Base-by-base conservation (phyloP, 2,329 filamentous ascomycete species). In the Neopestalotiopsis rosae region DNA sequence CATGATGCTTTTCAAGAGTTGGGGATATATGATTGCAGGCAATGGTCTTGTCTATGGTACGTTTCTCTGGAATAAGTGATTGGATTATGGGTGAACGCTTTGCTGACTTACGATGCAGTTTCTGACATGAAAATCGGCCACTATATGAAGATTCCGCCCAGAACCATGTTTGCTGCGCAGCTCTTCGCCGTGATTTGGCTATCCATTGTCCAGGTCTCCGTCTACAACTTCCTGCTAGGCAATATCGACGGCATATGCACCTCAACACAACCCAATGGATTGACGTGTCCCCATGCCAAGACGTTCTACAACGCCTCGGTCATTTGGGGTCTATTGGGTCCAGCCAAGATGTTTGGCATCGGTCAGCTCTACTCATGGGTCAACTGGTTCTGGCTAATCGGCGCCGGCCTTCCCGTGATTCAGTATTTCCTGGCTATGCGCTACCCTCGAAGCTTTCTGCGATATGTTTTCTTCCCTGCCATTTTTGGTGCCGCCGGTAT, bases 1-100 rank as follows among this genome's bases (percentile, higher is more conserved):
- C 62, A 90, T 93, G 86, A 94, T 94, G 91, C 86, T 93, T 81
- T 93, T 93, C 83, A 93, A 93, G 80, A 92, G 90, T 70, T 93
- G 79, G 74, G 81, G 79, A 34, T 85, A 85, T 73, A 85, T 86
- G 75, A 79, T 82, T 61, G 80, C 81, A 64, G 81, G 78, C 68
- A 84, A 86, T 71, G 84, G 81, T 2, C 79, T 86, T n/a, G 79
- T 78, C 12, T 86, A 85, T 71, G 79, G 59, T 62, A 40, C 34
- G 59, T 62, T 1, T 7, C 12, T 32, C 14, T 59, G 3, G 30
- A 5, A 56, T 56, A 13, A 7, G 13, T 13, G 30, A 28, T 4
- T 49, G 17, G n/a, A 9, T 2, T 9, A 52, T n/a, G 45, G 3
- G 7, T n/a, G 17, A 52, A 7, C 45, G 20, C 45, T 10, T 28